Base-by-base conservation (phyloP, 176 grass and related monocot species). In the Leersia perrieri region DNA sequence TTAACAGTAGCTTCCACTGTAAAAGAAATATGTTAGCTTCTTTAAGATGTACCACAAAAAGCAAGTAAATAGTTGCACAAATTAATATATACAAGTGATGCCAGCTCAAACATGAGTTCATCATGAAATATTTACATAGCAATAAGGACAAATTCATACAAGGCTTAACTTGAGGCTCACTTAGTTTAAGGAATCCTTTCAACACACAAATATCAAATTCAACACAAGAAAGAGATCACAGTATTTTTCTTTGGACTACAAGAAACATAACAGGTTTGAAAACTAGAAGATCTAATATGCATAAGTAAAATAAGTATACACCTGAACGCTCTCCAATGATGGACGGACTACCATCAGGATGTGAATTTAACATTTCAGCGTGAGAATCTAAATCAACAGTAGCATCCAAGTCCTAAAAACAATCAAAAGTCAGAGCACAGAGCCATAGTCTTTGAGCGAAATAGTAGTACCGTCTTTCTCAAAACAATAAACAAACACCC, bases 1-100 rank as follows among this genome's bases (percentile, higher is more conserved):
- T 85, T 79, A 53, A 63, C 64, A 63, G 75, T 66, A 5, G 29
- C 18, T 70, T 76, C 75, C 75, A 22, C 86, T 88, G 83, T 58
- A 84, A 55, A 63, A 82, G 7, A 73, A 78, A 80, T 58, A 57
- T 34, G 11, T 68, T 73, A 60, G 45, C 10, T 30, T 34, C 25
- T 35, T 77, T 67, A 55, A 80, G 76, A 60, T 76, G 55, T 53
- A 70, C 25, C 25, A 28, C 38, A 26, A 26, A 51, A 76, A 64
- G 36, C 18, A 64, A 77, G 14, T 45, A 28, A 60, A 89, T n/a
- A 66, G 1, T 11, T 53, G 61, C 5, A 20, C 9, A 31, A 31
- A 76, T 5, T 40, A 12, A 27, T 82, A 81, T 47, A 67, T 11
- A 74, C 7, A n/a, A n/a, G 20, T 10, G 42, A 72, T 14, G 31